Evolutionary conservation across 805 yeast genomes (phyloP), one percentile per base, ranked within the genome.

Genomic region (Ogataea henricii): DNA sequence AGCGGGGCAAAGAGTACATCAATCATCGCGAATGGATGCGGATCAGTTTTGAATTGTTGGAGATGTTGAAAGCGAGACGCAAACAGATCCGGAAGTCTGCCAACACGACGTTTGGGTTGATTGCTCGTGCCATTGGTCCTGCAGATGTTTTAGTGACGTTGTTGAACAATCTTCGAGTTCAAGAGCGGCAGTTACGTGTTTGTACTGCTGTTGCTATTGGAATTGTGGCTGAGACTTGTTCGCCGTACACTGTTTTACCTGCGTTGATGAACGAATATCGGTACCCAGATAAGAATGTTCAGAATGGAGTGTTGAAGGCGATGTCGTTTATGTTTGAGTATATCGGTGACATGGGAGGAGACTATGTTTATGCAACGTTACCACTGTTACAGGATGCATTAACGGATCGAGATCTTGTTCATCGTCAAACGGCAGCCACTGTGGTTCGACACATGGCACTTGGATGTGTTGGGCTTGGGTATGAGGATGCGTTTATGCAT

Each of bases 201-300:
- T 92, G 97, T 65, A 89, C 98, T 0, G 97, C 99, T 5, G 97
- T 94, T 34, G 99, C 99, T 0, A 88, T 94, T 55, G 99, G 96
- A 30, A 90, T 94, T 56, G 96, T 94, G 7, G 98, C 98, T 0
- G 94, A 91, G 49, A 82, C 87, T 0, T 94, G 98, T 66, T 81
- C 89, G 0, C 96, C 98, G 0, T 94, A 87, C 67, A 89, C 97
- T 0, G 96, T 92, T 0, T 66, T 94, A 7, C 99, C 99, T 0
- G 96, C 96, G 0, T 70, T 94, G 43, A 87, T 94, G 96, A 90
- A 92, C 66, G 99, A 94, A 66, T 94, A 92, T 64, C 76, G 95
- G 46, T 85, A 88, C 2, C 97, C 96, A 0, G 97, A 91, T 52
- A 81, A 83, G 41, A 90, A 91, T 60, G 96, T 94, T 6, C 98